Evolutionary conservation across 768 basidiomycete species (phyloP), one percentile per base, ranked within the genome.

Genomic region (Pulveroboletus ravenelii): DNA sequence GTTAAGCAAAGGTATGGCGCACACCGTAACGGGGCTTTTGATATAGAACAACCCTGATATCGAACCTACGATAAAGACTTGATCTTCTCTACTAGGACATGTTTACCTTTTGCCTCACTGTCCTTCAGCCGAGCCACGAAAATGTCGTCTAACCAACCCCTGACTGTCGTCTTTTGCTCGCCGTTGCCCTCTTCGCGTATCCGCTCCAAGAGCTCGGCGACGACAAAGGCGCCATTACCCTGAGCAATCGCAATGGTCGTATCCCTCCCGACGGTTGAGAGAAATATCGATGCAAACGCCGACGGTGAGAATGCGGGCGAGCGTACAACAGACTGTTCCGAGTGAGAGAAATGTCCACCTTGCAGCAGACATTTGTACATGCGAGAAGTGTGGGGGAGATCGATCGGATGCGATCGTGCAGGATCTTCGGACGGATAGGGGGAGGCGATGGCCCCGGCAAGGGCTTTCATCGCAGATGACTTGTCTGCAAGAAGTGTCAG

Each of bases 351-450:
- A 63, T 94, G 92, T 0, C 93, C 93, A 6, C 93, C 93, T 63
- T 94, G 91, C 1, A 96, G 75, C 6, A 96, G 80, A 6, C 82
- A 83, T 65, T 96, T 96, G 77, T 91, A 94, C 43, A 93, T 62
- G 36, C 93, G 78, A 3, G 89, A 85, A 1, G 85, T 80, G 59
- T 92, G 90, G 1, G 91, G 81, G 12, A 93, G 76, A 61, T 94
- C 86, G 51, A 94, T 85, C 14, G 79, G 78, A 67, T 93, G 89
- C 0, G 78, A 75, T 10, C 63, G 64, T 10, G 72, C 51, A 0
- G 72, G 50, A 45, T 82, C 79, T 6, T 73, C 60, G 18, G 80
- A 75, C 0, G 85, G 81, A 62, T 86, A 84, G 6, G 81, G 71
- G 2, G 68, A 59, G 2, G 77, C 66, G 17, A 93, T 73, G 0